Base-by-base conservation (phyloP, 1,284 basidiomycete species). In the Rhodotorula sp. region DNA sequence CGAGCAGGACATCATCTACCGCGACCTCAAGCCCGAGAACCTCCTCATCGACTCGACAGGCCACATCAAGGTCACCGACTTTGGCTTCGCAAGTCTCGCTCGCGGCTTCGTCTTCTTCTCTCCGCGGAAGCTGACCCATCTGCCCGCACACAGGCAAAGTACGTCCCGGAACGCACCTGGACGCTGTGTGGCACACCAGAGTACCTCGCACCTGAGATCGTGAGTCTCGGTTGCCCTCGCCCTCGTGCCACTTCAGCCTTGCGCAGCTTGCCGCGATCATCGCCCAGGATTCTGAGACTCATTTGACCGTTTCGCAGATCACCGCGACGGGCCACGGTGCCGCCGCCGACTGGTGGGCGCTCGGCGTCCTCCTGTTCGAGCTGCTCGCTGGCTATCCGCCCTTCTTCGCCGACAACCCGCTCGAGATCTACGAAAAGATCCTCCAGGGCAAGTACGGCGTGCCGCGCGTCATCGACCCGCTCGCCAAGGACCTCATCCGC, bases 301-400 rank as follows among this genome's bases (percentile, higher is more conserved):
- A n/a, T n/a, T n/a, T n/a, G n/a, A n/a, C n/a, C n/a, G n/a, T n/a
- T n/a, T n/a, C 9, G 13, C 61, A 69, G 70, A 75, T 74, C 64
- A 69, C 68, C 48, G 83, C 83, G 0, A 84, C 84, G 61, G 85
- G 84, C 5, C 84, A 85, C 73, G 83, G 83, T 4, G 83, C 84
- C 77, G 83, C 84, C 2, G 84, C 83, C 69, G 95, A 98, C 81
- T 97, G 94, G 93, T 98, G 95, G 95, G 92, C 91, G 75, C 91
- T 97, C 79, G 95, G 95, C 45, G 97, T 94, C 70, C 96, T 98
- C 89, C 83, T 97, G 70, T 94, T 92, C 80, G 95, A 98, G 84
- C 94, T 96, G 88, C 84, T 93, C 81, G 91, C 90, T 50, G 92
- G 92, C 50, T 92, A 66, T n/a, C 81, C 78, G 7, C 76, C 77